Conservation (phyloP, 2,329 filamentous ascomycete genomes). For the Polychaeton citri region DNA sequence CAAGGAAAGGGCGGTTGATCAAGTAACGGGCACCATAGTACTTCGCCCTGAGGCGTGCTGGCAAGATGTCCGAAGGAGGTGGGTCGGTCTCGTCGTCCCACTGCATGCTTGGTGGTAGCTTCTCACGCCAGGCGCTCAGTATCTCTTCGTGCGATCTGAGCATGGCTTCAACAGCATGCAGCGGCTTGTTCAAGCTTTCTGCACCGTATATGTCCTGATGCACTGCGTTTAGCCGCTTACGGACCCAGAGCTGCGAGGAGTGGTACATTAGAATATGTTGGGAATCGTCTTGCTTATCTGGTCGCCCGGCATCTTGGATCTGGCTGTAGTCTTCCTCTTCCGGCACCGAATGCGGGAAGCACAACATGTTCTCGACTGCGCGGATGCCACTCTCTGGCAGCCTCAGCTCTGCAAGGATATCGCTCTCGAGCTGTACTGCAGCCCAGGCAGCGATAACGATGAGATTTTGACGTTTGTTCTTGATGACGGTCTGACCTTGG, state of each 20-base stretch:
- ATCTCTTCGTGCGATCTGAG: conserved; percentile 19
- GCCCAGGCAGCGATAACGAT: conserved; percentile 72
- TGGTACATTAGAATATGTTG: conserved; percentile 43
- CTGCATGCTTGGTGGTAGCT: conserved; percentile 38
- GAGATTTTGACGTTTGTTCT: conserved; percentile 24
- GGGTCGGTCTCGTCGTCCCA: conserved; percentile 52
- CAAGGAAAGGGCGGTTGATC: conserved; percentile 67
- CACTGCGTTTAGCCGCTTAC: conserved; percentile 42
- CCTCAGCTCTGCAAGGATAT: conserved; percentile 75
- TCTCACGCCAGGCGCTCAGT: conserved; percentile 40
- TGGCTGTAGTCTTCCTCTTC: conserved; percentile 16
- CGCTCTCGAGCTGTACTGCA: conserved; percentile 83
- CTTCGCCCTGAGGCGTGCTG: conserved; percentile 76
- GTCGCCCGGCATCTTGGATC: conserved; percentile 11
- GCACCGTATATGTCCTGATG: conserved; percentile 42
- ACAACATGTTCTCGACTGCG: conserved; percentile 46
- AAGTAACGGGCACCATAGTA: conserved; percentile 90
- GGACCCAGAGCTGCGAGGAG: conserved; percentile 47
- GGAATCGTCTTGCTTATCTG: conserved; percentile 6
- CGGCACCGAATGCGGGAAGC: conserved; percentile 48
- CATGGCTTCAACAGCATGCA: conserved; percentile 14
- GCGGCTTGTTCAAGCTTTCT: conserved; percentile 11
- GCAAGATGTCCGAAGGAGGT: conserved; percentile 63
- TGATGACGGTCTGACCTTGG: conserved; percentile 14
- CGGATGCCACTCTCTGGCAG: conserved; percentile 49